A percentile compares a stretch with the other conserved stretches of the same genome.
Conservation (phyloP, 1,284 basidiomycete species). For the Quambalaria eucalypti region DNA sequence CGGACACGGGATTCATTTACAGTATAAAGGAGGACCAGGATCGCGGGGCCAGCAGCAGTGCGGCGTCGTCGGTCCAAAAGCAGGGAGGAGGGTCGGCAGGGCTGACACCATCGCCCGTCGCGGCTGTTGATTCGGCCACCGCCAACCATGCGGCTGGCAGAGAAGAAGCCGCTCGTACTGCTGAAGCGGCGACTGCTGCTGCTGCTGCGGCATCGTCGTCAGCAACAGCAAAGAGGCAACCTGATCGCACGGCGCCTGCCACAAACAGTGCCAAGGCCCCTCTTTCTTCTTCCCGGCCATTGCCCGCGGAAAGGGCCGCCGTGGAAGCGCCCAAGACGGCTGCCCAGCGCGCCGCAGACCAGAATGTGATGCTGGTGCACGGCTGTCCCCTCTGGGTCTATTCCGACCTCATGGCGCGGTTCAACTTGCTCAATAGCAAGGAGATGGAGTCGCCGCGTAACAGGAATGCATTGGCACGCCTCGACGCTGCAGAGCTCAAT, state of each 20-base stretch:
- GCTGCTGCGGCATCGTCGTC: no score
- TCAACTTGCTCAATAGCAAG: neutral
- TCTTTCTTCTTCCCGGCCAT: no score
- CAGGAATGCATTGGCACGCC: neutral
- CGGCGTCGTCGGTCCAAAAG: no score
- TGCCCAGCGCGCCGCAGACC: neutral
- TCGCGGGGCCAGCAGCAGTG: neutral
- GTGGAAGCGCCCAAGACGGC: neutral
- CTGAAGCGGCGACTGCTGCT: no score
- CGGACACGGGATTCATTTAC: neutral
- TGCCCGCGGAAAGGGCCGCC: neutral
- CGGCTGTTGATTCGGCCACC: no score
- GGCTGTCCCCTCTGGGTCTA: conserved; percentile 1
- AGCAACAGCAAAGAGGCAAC: no score
- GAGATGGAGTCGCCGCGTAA: neutral
- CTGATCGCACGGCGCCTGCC: neutral
- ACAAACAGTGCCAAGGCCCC: neutral
- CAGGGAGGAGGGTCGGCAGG: no score
- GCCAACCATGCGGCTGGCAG: neutral
- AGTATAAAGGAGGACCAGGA: neutral
- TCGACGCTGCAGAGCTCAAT: neutral
- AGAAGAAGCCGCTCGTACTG: neutral
- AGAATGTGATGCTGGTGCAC: neutral
- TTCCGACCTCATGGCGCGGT: neutral
- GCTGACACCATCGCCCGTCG: no score